These are phyloP conservation scores for Corylus heterophylla DNA, from an alignment of 306 rosid species.

Conservation along the genomic window DNA sequence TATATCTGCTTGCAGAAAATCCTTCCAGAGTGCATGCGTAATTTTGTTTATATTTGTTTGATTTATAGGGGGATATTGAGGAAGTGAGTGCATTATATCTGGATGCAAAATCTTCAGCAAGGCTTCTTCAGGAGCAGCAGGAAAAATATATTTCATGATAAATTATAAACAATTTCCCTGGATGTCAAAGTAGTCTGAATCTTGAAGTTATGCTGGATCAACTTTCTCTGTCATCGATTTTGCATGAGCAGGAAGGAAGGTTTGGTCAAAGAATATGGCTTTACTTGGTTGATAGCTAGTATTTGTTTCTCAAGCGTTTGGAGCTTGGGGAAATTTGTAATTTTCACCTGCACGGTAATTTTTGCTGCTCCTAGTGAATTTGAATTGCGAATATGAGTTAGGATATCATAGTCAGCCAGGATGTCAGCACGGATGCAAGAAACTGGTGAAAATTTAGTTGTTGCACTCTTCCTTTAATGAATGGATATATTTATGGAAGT, in stretches of 20 bases:
- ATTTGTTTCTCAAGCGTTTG: background rate
- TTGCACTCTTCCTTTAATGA: background rate
- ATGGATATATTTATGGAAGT: background rate
- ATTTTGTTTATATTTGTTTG: slow-evolving; percentile 13
- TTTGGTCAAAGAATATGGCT: background rate
- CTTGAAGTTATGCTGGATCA: background rate
- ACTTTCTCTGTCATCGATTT: background rate
- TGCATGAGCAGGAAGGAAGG: background rate
- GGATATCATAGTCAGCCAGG: background rate
- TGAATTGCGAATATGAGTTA: no score
- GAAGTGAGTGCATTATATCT: slow-evolving; percentile 72
- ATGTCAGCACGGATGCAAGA: background rate
- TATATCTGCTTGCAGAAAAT: background rate
- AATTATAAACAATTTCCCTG: background rate
- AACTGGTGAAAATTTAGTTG: background rate
- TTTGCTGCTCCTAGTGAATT: no score
- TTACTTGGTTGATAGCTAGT: background rate
- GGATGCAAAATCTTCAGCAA: slow-evolving; percentile 89
- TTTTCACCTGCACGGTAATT: no score
- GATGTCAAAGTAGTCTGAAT: background rate
- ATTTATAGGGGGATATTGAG: slow-evolving; percentile 71
- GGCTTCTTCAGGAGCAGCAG: slow-evolving; percentile 88
- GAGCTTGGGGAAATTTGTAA: background rate
- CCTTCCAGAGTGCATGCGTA: background rate
- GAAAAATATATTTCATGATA: slow-evolving; percentile 72